Conservation (phyloP, 495 filamentous ascomycete genomes). For the Penicillium goetzii region DNA sequence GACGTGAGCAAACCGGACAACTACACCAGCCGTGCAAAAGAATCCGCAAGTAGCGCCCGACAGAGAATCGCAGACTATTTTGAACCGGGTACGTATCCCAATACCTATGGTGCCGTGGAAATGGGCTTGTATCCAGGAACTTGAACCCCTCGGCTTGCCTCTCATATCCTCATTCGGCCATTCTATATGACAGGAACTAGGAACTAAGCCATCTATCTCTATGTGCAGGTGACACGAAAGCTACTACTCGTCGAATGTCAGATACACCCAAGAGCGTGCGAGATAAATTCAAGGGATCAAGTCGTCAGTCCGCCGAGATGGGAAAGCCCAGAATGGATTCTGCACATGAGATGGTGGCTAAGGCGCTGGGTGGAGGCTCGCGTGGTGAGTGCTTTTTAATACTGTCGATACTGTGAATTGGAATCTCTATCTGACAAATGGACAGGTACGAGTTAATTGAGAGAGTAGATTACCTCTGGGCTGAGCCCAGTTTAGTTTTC, state of each 20-base stretch:
- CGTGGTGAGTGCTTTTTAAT: constrained; percentile 17
- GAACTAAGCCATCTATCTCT: not conserved
- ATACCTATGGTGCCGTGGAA: not conserved
- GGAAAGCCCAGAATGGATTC: constrained; percentile 24
- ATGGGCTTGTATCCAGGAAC: not conserved
- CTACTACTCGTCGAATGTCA: constrained; percentile 34
- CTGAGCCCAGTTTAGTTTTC: not conserved
- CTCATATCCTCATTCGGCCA: not conserved
- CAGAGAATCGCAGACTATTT: constrained; percentile 29
- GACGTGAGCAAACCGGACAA: constrained; percentile 22
- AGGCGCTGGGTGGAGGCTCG: constrained; percentile 36
- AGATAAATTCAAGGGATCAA: constrained; percentile 9
- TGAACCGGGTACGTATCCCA: constrained; percentile 32
- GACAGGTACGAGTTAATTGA: not conserved
- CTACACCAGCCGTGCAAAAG: constrained; percentile 8
- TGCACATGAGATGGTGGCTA: constrained; percentile 32
- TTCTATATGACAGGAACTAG: not conserved
- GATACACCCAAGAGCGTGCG: constrained; percentile 26
- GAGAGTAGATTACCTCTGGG: not conserved
- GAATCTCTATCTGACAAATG: not conserved
- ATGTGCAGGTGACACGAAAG: constrained; percentile 31
- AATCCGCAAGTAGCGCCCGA: constrained; percentile 29
- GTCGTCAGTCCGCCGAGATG: not conserved
- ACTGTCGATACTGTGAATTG: too few species aligned
- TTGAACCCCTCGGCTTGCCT: not conserved